Percentiles rank a stretch among this genome's conserved stretches.
Conservation (phyloP, 2,329 filamentous ascomycete genomes). For the Fonsecaea pedrosoi region DNA sequence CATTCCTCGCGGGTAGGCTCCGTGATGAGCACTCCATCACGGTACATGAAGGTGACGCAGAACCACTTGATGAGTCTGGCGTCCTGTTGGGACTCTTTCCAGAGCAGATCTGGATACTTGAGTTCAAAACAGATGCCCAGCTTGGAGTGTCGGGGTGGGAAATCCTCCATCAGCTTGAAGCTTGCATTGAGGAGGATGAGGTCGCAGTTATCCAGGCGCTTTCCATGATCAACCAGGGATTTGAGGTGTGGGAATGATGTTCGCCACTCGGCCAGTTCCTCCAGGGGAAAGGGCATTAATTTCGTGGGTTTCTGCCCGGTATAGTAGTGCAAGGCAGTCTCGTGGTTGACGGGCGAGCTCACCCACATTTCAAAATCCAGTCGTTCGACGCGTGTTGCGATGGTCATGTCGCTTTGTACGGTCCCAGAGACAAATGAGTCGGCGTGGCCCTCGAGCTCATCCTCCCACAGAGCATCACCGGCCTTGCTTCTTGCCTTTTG, state of each 20-base stretch:
- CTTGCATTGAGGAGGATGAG: slow-evolving; percentile 54
- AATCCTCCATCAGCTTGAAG: slow-evolving; percentile 53
- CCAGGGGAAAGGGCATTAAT: slow-evolving; percentile 48
- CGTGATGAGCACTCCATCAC: slow-evolving; percentile 44
- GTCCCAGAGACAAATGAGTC: slow-evolving; percentile 6
- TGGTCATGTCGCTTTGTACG: neutral
- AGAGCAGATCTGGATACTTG: slow-evolving; percentile 46
- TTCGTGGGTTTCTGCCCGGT: slow-evolving; percentile 51
- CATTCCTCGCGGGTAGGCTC: slow-evolving; percentile 43
- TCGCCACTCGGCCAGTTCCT: slow-evolving; percentile 51
- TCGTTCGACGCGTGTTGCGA: slow-evolving; percentile 38
- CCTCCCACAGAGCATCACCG: slow-evolving; percentile 1
- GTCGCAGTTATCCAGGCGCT: slow-evolving; percentile 48
- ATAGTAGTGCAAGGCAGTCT: slow-evolving; percentile 53
- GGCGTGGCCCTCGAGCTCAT: slow-evolving; percentile 17
- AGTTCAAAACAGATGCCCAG: slow-evolving; percentile 53
- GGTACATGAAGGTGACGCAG: slow-evolving; percentile 53
- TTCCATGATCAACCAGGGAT: slow-evolving; percentile 45
- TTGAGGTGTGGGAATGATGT: slow-evolving; percentile 50
- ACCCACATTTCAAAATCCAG: slow-evolving; percentile 57
- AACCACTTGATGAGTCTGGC: slow-evolving; percentile 52
- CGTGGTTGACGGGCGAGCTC: slow-evolving; percentile 47
- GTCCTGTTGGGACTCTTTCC: slow-evolving; percentile 40
- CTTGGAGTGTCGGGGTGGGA: slow-evolving; percentile 50
- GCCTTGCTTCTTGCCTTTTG: slow-evolving; percentile 19